Percentiles rank a stretch among this genome's conserved stretches.
phyloP scores from a whole-genome alignment of 495 filamentous ascomycete species.

The Copromyces sp. region DNA sequence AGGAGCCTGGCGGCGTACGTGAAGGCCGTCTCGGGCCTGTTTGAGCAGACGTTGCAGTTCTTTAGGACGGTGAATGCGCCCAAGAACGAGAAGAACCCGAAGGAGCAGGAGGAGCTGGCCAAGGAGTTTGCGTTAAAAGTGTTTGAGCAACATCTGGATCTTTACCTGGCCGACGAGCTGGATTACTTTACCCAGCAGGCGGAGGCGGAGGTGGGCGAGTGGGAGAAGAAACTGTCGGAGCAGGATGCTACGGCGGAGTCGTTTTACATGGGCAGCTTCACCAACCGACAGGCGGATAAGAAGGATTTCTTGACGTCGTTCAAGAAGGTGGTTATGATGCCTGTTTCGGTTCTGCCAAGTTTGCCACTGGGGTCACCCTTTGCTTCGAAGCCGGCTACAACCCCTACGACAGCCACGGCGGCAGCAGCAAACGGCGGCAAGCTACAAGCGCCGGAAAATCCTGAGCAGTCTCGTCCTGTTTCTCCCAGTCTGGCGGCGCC shows the following conservation, averaged over 20 bases:
- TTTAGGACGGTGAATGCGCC: conserved; percentile 53
- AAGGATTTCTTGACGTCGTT: conserved; percentile 92
- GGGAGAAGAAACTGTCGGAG: conserved; percentile 86
- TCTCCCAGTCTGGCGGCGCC: conserved; percentile 27
- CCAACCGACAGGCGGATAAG: conserved; percentile 86
- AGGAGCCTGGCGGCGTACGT: conserved; percentile 68
- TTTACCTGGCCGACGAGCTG: conserved; percentile 88
- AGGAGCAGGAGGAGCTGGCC: conserved; percentile 30
- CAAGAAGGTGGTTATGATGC: conserved; percentile 98
- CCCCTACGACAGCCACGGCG: conserved; percentile 13
- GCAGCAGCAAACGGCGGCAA: conserved; percentile 18
- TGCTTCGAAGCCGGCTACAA: conserved; percentile 29
- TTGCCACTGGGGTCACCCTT: conserved; percentile 38
- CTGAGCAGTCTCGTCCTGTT: conserved; percentile 35
- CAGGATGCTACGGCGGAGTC: conserved; percentile 86
- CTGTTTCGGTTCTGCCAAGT: conserved; percentile 74
- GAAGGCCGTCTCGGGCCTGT: conserved; percentile 75
- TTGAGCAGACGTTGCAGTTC: conserved; percentile 73
- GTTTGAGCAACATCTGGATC: conserved; percentile 86
- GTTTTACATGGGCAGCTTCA: conserved; percentile 84
- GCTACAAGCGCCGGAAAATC: conserved; percentile 17
- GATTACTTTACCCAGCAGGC: conserved; percentile 69
- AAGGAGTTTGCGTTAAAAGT: conserved; percentile 55
- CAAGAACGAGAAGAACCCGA: conserved; percentile 17
- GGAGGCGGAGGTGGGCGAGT: conserved; percentile 66